Evolutionary conservation across 768 basidiomycete genomes (phyloP), one percentile per base, ranked within the genome.

Genomic region (Boletus sp.): DNA sequence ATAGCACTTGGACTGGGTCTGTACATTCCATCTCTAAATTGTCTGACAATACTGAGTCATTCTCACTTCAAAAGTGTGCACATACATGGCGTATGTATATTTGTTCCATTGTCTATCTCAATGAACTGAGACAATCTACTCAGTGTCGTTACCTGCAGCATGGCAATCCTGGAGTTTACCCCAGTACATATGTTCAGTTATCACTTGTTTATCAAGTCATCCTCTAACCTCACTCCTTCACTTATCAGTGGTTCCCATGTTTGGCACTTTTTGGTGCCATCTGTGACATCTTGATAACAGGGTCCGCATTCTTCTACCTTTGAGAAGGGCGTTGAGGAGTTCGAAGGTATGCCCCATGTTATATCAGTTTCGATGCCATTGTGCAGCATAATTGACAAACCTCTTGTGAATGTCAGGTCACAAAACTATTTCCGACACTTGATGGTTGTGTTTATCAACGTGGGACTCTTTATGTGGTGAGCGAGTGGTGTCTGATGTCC

Each of bases 361-460:
- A 25, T 25, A 25, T 25, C 25, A 25, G 8, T 4, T 21, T 21
- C 13, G 39, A 5, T 21, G 13, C 5, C 13, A 13, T 5, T 5
- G n/a, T 19, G 38, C n/a, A 19, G 37, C n/a, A 13, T 23, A 7
- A 14, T 21, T 23, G 19, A 40, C 4, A 10, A 7, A 13, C 19
- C 2, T 13, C 11, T 21, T 13, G 23, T 21, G 21, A 10, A 14
- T 0, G n/a, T 47, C 13, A 58, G 57, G 34, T 43, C 54, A 33
- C 37, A 7, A 15, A 58, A 58, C 7, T 50, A 39, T 33, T 9
- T 58, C 13, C 44, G 57, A 23, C 57, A 58, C 15, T 39, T 58
- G 49, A 58, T 17, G 21, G 23, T 51, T 6, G 57, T 58, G 13
- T 58, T 58, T 19, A 25, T 58, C 3, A 58, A 58, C 37, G 47